A percentile compares a stretch with the other conserved stretches of the same genome.
Conservation (phyloP, 2,329 filamentous ascomycete genomes). For the Chaetomiaceae sp. region DNA sequence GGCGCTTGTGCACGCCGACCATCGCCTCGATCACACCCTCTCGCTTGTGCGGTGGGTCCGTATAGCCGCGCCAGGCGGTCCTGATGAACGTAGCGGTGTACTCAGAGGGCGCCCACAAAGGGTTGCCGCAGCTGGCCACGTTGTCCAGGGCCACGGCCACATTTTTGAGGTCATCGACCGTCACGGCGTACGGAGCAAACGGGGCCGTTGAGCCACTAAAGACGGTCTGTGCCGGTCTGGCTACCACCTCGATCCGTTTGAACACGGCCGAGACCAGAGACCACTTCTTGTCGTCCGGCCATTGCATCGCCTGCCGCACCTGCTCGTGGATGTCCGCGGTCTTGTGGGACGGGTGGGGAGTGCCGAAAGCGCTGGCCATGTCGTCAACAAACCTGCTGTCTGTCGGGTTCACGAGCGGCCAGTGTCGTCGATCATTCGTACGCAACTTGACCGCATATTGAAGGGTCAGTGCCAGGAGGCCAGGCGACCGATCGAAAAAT, state of each 20-base stretch:
- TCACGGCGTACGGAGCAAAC: neutral
- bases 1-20: too few species aligned
- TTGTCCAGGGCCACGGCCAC: neutral
- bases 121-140: too few species aligned
- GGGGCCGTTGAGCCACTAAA: neutral
- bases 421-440: neutral
- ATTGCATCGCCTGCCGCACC: neutral
- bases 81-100: too few species aligned
- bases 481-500: neutral
- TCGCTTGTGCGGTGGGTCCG: too few species aligned
- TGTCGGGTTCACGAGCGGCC: neutral
- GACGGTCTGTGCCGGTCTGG: neutral
- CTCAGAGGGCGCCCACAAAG: too few species aligned
- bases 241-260: neutral
- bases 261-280: neutral
- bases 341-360: too few species aligned
- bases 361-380: neutral
- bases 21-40: too few species aligned
- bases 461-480: neutral
- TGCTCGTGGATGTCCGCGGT: neutral
- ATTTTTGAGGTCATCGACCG: neutral
- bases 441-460: neutral
- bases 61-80: too few species aligned
- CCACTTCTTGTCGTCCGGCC: neutral
- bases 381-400: neutral